These are phyloP conservation scores for Hypoxylon fuscum DNA, from an alignment of 495 filamentous ascomycete genomes.

Conservation along the genomic window DNA sequence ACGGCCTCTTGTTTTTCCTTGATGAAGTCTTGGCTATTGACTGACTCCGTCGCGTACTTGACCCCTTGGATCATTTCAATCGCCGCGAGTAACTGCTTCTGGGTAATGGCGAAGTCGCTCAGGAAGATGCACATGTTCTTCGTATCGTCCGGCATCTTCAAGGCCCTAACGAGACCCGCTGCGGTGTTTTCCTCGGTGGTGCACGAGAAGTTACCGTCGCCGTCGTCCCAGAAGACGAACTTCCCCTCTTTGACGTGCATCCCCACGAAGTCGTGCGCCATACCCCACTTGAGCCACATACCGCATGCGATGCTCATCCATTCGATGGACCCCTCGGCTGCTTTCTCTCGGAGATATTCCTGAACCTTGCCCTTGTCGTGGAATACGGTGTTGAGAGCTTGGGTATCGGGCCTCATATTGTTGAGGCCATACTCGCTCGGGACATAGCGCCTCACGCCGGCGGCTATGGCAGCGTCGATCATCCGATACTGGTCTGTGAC, in stretches of 20 bases:
- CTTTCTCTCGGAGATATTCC: constrained; percentile 49
- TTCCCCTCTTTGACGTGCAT: constrained; percentile 44
- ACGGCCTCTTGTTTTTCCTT: constrained; percentile 35
- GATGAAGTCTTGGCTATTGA: constrained; percentile 32
- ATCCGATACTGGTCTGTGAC: constrained; percentile 51
- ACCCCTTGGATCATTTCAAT: constrained; percentile 46
- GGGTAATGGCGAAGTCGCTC: constrained; percentile 50
- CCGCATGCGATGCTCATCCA: constrained; percentile 53
- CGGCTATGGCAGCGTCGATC: constrained; percentile 61
- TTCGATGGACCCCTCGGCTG: constrained; percentile 46
- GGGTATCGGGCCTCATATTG: constrained; percentile 54
- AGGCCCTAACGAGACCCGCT: constrained; percentile 44
- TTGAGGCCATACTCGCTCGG: constrained; percentile 80
- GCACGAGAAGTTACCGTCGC: constrained; percentile 50
- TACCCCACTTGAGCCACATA: constrained; percentile 54
- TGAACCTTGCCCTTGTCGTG: constrained; percentile 53
- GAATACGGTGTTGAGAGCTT: constrained; percentile 51
- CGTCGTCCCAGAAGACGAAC: constrained; percentile 52
- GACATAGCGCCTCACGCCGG: constrained; percentile 57
- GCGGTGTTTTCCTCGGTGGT: constrained; percentile 53
- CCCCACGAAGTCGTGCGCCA: constrained; percentile 46
- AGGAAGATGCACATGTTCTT: constrained; percentile 52
- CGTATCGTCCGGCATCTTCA: constrained; percentile 50
- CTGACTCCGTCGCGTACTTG: constrained; percentile 38
- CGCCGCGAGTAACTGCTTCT: constrained; percentile 51